phyloP scores from a whole-genome alignment of 306 rosid genomes.

The Vicia sativa region DNA sequence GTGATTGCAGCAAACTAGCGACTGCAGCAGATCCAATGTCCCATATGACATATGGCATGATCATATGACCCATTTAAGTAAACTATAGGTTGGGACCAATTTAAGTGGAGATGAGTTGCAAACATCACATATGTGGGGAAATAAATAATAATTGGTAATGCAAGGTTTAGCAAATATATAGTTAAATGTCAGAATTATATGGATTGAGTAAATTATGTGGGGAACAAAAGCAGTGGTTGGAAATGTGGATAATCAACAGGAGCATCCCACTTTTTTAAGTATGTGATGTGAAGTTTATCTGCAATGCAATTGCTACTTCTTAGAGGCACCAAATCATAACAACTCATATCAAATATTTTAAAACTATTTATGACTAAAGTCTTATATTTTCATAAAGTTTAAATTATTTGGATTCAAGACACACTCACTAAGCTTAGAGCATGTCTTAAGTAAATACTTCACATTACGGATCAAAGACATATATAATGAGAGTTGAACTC shows the following conservation, averaged over 20 bases:
- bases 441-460: no score
- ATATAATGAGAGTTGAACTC: no score
- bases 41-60: background rate
- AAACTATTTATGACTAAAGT: no score
- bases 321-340: background rate
- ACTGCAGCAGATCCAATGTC: no score
- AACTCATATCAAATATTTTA: no score
- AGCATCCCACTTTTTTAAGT: slow-evolving; percentile 25
- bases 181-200: slow-evolving; percentile 10
- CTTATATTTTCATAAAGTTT: no score
- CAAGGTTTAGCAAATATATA: slow-evolving; percentile 18
- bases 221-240: slow-evolving; percentile 17
- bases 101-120: slow-evolving; percentile 25
- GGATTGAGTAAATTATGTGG: background rate
- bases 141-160: background rate
- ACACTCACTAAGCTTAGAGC: no score
- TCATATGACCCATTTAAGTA: slow-evolving; percentile 14
- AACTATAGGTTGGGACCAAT: background rate
- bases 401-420: no score
- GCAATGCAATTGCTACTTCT: background rate
- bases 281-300: slow-evolving; percentile 48
- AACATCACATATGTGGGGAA: background rate
- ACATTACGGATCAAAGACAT: no score
- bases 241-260: slow-evolving; percentile 9
- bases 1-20: no score